Evolutionary conservation across 495 filamentous ascomycete genomes (phyloP).

Genomic region (Podospora pseudocomata): DNA sequence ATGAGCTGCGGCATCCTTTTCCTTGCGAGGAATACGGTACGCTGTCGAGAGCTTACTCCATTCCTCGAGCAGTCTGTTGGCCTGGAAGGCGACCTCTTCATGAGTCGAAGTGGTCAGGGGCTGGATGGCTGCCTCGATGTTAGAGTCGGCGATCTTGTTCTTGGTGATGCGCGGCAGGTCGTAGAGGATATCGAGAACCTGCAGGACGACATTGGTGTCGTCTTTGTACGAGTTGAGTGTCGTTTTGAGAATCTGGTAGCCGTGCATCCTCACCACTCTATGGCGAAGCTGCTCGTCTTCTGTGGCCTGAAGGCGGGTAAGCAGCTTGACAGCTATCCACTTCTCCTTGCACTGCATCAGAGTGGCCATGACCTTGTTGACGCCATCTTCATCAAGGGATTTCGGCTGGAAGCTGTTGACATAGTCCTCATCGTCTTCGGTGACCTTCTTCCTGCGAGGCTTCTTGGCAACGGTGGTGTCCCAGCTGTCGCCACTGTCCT

Average conservation of each 20-base stretch:
- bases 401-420: constrained; percentile 85
- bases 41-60: constrained; percentile 91
- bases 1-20: constrained; percentile 43
- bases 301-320: constrained; percentile 83
- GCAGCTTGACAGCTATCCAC: constrained; percentile 96
- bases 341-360: constrained; percentile 99
- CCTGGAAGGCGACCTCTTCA: constrained; percentile 66
- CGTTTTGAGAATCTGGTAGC: constrained; percentile 88
- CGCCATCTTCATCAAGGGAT: constrained; percentile 78
- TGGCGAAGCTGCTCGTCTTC: constrained; percentile 85
- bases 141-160: constrained; percentile 96
- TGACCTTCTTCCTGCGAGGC: constrained; percentile 89
- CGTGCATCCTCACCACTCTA: constrained; percentile 92
- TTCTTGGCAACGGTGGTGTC: constrained; percentile 83
- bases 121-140: constrained; percentile 83
- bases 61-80: constrained; percentile 68
- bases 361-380: constrained; percentile 97
- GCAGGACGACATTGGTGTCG: constrained; percentile 81
- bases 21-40: constrained; percentile 87
- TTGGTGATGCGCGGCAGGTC: constrained; percentile 86
- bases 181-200: constrained; percentile 85
- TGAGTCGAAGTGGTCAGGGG: constrained; percentile 64
- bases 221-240: constrained; percentile 79
- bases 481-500: constrained; percentile 81
- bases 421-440: constrained; percentile 94